These are phyloP conservation scores for Tulasnella sp. DNA, from an alignment of 768 basidiomycete species.

Conservation along the genomic window DNA sequence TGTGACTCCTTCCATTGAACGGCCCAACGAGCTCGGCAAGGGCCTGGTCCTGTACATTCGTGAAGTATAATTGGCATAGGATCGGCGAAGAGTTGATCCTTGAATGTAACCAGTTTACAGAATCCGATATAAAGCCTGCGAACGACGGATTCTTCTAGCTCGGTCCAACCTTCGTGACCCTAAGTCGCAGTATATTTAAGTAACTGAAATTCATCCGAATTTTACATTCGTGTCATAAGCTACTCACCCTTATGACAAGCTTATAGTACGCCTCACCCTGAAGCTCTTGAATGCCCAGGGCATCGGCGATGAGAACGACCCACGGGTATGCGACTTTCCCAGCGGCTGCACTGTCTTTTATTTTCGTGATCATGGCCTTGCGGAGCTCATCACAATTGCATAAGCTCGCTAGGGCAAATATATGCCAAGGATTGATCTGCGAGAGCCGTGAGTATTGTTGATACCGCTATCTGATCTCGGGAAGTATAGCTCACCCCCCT, in stretches of 20 bases:
- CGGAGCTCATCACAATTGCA: slow-evolving; percentile 9
- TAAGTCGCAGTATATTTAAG: not conserved
- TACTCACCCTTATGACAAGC: slow-evolving; percentile 5
- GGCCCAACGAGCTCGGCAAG: slow-evolving; percentile 12
- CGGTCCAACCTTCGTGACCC: slow-evolving; percentile 6
- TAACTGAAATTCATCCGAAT: not conserved
- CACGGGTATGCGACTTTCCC: slow-evolving; percentile 10
- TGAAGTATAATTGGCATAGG: slow-evolving; percentile 9
- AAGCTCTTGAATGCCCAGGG: slow-evolving; percentile 5
- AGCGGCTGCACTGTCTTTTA: not conserved
- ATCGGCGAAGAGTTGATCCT: slow-evolving; percentile 6
- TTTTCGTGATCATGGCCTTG: slow-evolving; percentile 9
- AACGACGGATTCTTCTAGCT: slow-evolving; percentile 5
- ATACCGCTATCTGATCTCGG: too few species aligned
- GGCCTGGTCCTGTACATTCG: slow-evolving; percentile 1
- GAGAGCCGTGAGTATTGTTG: slow-evolving; percentile 6
- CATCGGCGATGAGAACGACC: slow-evolving; percentile 9
- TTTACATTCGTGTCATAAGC: not conserved
- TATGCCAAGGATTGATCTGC: slow-evolving; percentile 12
- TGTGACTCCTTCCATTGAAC: slow-evolving; percentile 2
- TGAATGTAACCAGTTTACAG: slow-evolving; percentile 13
- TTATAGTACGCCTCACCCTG: slow-evolving; percentile 10
- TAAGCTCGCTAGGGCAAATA: slow-evolving; percentile 8
- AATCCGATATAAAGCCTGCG: slow-evolving; percentile 11
- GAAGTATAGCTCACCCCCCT: not conserved